Evolutionary conservation across 768 basidiomycete genomes (phyloP).

Genomic region (Glaciozyma martinii): DNA sequence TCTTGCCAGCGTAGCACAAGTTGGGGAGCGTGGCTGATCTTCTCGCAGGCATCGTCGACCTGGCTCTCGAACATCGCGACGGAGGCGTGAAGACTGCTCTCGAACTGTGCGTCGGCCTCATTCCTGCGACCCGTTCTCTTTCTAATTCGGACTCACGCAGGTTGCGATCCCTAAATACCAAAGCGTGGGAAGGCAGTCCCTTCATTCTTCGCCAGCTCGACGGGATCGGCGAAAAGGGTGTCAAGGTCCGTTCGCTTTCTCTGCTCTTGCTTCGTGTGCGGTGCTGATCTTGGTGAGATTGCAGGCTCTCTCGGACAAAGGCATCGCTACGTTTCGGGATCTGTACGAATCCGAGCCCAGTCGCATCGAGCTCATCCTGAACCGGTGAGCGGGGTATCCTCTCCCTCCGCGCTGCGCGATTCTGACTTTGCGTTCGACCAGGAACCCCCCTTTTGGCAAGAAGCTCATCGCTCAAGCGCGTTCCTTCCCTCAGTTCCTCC

Average conservation of each 20-base stretch:
- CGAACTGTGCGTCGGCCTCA: slow-evolving; percentile 52
- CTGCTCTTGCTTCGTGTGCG: background rate
- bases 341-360: slow-evolving; percentile 12
- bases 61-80: slow-evolving; percentile 56
- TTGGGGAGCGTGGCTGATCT: background rate
- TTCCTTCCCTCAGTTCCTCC: slow-evolving; percentile 19
- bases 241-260: background rate
- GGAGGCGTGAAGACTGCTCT: slow-evolving; percentile 67
- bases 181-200: slow-evolving; percentile 85
- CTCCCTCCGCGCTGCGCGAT: background rate
- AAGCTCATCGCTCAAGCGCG: slow-evolving; percentile 13
- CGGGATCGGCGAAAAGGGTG: slow-evolving; percentile 72
- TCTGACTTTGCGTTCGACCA: background rate
- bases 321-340: slow-evolving; percentile 23
- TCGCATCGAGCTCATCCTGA: slow-evolving; percentile 19
- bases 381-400: slow-evolving; percentile 9
- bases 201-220: slow-evolving; percentile 77
- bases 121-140: background rate
- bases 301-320: slow-evolving; percentile 19
- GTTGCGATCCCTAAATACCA: slow-evolving; percentile 65
- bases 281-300: background rate
- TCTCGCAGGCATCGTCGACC: slow-evolving; percentile 50
- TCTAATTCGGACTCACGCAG: slow-evolving; percentile 36
- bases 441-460: slow-evolving; percentile 27
- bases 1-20: slow-evolving; percentile 40